Evolutionary conservation across 2,329 filamentous ascomycete species (phyloP), one percentile per base, ranked within the genome.

Genomic region (Talaromyces sp.): DNA sequence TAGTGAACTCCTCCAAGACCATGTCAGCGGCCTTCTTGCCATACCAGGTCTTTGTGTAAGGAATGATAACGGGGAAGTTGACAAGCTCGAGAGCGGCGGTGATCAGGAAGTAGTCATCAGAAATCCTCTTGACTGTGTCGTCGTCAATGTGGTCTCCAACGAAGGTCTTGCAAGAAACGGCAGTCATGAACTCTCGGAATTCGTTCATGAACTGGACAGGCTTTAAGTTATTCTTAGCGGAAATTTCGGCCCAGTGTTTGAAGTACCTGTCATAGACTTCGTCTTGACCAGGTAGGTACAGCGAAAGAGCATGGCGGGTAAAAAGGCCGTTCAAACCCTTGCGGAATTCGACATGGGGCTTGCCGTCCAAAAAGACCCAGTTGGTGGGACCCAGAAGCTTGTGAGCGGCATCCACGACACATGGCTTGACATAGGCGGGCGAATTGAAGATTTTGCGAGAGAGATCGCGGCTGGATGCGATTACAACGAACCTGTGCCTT

Each of bases 341-440:
- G 73, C 94, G 92, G 78, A 94, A 99, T 69, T 97, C 94, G 65
- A 96, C 90, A 69, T 99, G 94, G 39, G 86, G 85, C 77, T 92
- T 95, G 69, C 94, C 94, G 70, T 97, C 93, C 64, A 99, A 80
- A 78, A 97, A 97, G 17, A 97, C 94, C 91, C 92, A 99, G 79
- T 97, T 97, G 68, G 89, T 88, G 61, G 86, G 83, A 60, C 94
- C 89, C 54, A 99, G 85, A 53, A 99, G 88, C 79, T 97, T 97
- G 77, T 91, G 87, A 19, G 94, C 94, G 60, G 88, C 86, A 73
- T 97, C 93, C 63, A 99, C 94, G 62, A 99, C 92, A 70, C 92
- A 97, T 41, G 94, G 94, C 79, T 97, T 97, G 72, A 96, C 91
- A 70, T 87, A 97, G 53, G 78, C 73, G 25, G 94, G 94, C 19